phyloP scores from a whole-genome alignment of 2,329 filamentous ascomycete genomes.

The Monilinia polystroma region DNA sequence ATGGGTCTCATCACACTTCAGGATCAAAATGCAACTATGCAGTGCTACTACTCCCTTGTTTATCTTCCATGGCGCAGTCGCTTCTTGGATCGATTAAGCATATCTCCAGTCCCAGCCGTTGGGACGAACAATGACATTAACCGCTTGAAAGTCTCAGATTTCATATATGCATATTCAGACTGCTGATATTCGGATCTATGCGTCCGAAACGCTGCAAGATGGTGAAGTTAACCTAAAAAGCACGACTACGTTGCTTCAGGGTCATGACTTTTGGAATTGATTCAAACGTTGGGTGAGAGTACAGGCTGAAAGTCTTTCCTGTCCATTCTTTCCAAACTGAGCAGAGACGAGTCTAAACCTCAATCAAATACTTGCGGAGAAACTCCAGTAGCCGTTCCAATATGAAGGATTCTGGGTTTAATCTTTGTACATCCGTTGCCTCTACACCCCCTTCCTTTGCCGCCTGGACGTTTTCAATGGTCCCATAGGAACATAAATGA shows the following conservation, averaged over 20 bases:
- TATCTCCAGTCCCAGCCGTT: neutral
- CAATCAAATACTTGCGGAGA: neutral
- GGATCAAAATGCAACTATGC: neutral
- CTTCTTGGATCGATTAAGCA: neutral
- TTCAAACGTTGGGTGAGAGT: rapidly evolving
- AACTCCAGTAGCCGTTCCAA: neutral
- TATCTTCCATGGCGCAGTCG: neutral
- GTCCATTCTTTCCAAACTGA: neutral
- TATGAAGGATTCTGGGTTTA: neutral
- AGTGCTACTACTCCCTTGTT: neutral
- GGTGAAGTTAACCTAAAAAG: neutral
- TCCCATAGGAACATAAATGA: neutral
- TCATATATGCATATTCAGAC: neutral
- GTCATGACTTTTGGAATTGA: neutral
- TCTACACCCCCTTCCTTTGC: neutral
- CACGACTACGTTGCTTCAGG: neutral
- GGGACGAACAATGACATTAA: neutral
- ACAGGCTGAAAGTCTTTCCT: neutral
- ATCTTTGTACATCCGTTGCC: neutral
- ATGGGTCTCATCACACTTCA: neutral
- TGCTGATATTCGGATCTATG: constrained; percentile 5
- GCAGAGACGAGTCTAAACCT: neutral
- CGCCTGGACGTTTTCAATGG: neutral
- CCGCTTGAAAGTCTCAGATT: neutral
- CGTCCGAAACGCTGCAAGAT: neutral